Conservation (phyloP, 1,284 basidiomycete species). For the Leccinum griseonigrum region DNA sequence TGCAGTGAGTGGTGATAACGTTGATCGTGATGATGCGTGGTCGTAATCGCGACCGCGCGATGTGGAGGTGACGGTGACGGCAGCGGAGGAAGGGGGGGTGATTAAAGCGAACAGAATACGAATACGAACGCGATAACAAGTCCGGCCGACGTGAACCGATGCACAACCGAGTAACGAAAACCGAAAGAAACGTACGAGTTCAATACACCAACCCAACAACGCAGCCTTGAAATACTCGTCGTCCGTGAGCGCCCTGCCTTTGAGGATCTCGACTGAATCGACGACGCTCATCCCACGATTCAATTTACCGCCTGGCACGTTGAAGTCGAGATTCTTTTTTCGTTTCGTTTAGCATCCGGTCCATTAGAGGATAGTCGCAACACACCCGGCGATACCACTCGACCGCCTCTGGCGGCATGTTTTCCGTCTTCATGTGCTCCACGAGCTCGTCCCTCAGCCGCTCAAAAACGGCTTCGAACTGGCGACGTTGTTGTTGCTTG, state of each 20-base stretch:
- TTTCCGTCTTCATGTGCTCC: slow-evolving; percentile 46
- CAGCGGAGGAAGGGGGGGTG: neutral
- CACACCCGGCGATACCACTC: slow-evolving; percentile 61
- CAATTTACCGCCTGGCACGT: slow-evolving; percentile 94
- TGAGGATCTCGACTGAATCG: slow-evolving; percentile 90
- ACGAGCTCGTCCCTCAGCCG: slow-evolving; percentile 37
- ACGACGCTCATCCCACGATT: slow-evolving; percentile 95
- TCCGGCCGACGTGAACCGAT: neutral
- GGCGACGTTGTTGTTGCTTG: slow-evolving; percentile 27
- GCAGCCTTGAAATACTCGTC: slow-evolving; percentile 91
- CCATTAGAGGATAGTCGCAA: slow-evolving; percentile 2
- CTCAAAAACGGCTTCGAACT: slow-evolving; percentile 31
- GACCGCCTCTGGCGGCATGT: slow-evolving; percentile 62
- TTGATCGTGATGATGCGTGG: neutral
- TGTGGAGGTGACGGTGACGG: neutral
- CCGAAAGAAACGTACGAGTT: slow-evolving; percentile 53
- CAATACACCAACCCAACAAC: slow-evolving; percentile 94
- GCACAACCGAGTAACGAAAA: neutral
- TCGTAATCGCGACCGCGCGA: neutral
- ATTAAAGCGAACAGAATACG: neutral
- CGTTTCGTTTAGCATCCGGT: neutral
- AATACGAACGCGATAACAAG: neutral
- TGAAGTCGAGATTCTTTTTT: slow-evolving; percentile 84
- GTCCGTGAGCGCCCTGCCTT: slow-evolving; percentile 64
- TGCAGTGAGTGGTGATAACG: neutral